Percentiles rank a stretch among this genome's conserved stretches.
Conservation (phyloP, 129 eudicot species). For the sunflower (Helianthus annuus) region DNA sequence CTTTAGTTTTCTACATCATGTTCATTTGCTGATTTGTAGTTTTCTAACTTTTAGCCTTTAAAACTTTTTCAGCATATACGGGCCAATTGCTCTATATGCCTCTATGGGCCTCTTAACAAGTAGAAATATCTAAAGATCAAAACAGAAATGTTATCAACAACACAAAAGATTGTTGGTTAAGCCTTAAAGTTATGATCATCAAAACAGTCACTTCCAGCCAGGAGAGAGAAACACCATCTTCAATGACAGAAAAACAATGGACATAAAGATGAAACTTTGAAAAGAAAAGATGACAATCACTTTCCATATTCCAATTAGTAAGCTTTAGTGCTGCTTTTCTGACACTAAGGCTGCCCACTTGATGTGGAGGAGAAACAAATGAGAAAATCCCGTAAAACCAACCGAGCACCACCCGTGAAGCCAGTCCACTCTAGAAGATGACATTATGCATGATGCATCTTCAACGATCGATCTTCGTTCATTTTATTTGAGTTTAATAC, state of each 20-base stretch:
- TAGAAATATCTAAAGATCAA: neutral
- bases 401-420: no score
- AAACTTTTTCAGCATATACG: neutral
- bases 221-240: neutral
- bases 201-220: conserved; percentile 3
- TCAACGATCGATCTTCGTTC: neutral
- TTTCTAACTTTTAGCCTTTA: neutral
- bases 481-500: neutral
- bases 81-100: neutral
- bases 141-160: neutral
- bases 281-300: neutral
- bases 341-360: neutral
- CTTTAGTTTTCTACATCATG: neutral
- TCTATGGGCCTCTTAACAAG: neutral
- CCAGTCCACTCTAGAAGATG: no score
- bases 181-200: neutral
- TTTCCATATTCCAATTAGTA: neutral
- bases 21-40: conserved; percentile 4
- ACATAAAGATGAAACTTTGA: neutral
- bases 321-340: neutral
- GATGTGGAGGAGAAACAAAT: no score
- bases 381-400: no score
- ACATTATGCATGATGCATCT: neutral
- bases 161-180: neutral
- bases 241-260: neutral